These are phyloP conservation scores for Tolypocladium guangdongense DNA, from an alignment of 2,329 filamentous ascomycete species.

Conservation along the genomic window DNA sequence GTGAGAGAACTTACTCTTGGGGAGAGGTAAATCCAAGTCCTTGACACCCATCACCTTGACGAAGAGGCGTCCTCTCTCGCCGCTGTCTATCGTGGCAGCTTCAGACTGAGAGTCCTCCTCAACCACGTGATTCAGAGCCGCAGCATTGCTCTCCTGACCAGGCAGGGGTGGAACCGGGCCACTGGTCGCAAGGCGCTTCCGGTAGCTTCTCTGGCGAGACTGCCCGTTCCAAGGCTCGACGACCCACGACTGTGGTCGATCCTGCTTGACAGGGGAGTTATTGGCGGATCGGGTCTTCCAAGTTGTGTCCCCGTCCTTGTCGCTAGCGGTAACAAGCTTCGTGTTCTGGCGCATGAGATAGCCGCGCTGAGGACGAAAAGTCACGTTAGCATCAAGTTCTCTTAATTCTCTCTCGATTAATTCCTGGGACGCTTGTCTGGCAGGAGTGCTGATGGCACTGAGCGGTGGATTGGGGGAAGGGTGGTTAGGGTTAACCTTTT, in stretches of 20 bases:
- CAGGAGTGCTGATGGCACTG: conserved; percentile 11
- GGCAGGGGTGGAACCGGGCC: conserved; percentile 74
- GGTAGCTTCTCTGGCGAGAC: conserved; percentile 51
- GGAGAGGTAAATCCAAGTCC: conserved; percentile 82
- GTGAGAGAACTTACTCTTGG: conserved; percentile 58
- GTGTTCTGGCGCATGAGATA: conserved; percentile 99
- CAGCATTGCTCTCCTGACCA: conserved; percentile 73
- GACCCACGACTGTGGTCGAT: conserved; percentile 84
- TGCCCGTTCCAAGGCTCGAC: conserved; percentile 95
- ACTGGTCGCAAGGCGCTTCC: conserved; percentile 36
- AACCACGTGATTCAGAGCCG: conserved; percentile 50
- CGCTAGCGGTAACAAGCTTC: conserved; percentile 88
- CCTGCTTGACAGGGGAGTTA: conserved; percentile 62
- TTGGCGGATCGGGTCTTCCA: conserved; percentile 48
- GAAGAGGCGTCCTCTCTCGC: conserved; percentile 82
- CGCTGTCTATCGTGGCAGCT: conserved; percentile 58
- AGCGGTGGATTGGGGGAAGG: conserved; percentile 2
- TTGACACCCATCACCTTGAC: conserved; percentile 99
- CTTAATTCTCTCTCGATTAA: conserved; percentile 3
- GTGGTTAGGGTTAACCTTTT: conserved; percentile 59
- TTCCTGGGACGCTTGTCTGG: conserved; percentile 35
- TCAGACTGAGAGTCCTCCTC: conserved; percentile 57
- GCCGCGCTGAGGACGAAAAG: conserved; percentile 67
- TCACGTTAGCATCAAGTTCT: conserved; percentile 49
- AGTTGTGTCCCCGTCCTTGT: conserved; percentile 51